Percentiles rank a stretch among this genome's conserved stretches.
phyloP scores from a whole-genome alignment of 371 early-diverging fungal genomes.

The Saksenaea vasiformis region DNA sequence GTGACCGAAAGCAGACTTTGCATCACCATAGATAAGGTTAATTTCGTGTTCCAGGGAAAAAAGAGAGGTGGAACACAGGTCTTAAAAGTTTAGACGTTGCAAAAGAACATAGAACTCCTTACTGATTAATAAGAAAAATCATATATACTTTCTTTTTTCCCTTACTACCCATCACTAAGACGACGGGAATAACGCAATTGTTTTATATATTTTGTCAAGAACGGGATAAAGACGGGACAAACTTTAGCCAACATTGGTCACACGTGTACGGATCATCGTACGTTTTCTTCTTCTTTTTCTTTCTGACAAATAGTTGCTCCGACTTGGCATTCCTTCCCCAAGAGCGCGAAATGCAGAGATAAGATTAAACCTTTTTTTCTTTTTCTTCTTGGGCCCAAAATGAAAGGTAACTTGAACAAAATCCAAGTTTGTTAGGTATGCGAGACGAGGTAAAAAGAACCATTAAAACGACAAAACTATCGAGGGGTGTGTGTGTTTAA shows the following conservation, averaged over 20 bases:
- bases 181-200: neutral
- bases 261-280: neutral
- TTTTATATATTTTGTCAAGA: neutral
- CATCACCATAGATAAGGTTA: neutral
- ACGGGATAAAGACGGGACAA: neutral
- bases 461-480: conserved; percentile 3
- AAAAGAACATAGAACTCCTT: neutral
- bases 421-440: neutral
- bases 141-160: neutral
- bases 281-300: neutral
- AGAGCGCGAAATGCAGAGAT: neutral
- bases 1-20: neutral
- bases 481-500: neutral
- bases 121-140: neutral
- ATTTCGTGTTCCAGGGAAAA: conserved; percentile 2
- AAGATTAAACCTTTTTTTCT: no score
- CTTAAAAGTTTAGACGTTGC: neutral
- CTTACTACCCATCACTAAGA: neutral
- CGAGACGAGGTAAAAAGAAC: neutral
- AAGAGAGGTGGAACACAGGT: neutral
- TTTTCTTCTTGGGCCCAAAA: neutral
- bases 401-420: neutral
- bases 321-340: neutral
- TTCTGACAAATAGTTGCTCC: neutral
- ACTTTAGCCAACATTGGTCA: neutral